These are phyloP conservation scores for Bretschneidera sinensis DNA, from an alignment of 345 rosid genomes.

Conservation along the genomic window DNA sequence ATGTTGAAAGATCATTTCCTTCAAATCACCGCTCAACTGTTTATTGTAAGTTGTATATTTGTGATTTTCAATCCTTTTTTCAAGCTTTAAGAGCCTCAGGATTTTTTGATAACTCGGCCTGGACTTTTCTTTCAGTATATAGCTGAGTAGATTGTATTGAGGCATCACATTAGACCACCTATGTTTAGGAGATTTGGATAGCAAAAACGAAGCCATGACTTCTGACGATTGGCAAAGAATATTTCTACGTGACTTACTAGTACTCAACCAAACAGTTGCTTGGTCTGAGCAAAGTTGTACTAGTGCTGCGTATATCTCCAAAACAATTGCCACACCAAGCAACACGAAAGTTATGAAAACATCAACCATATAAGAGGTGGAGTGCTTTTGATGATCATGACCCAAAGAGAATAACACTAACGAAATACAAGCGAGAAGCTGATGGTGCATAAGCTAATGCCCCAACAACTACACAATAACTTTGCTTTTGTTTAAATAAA, in stretches of 20 bases:
- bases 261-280: background rate
- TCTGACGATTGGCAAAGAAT: background rate
- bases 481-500: slow-evolving; percentile 35
- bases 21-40: background rate
- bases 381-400: slow-evolving; percentile 9
- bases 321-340: slow-evolving; percentile 25
- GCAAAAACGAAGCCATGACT: background rate
- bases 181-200: background rate
- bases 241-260: background rate
- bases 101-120: too few relatives aligned
- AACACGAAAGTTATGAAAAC: slow-evolving; percentile 30
- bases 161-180: background rate
- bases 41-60: too few relatives aligned
- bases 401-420: slow-evolving; percentile 12
- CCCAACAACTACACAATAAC: slow-evolving; percentile 6
- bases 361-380: slow-evolving; percentile 5
- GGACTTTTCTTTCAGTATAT: background rate
- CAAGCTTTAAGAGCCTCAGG: background rate
- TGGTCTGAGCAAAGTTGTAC: slow-evolving; percentile 9
- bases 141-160: background rate
- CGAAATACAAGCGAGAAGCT: slow-evolving; percentile 7
- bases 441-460: slow-evolving; percentile 16
- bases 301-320: slow-evolving; percentile 20
- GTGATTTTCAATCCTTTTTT: background rate
- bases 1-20: background rate